Percentiles rank a stretch among this genome's conserved stretches.
Evolutionary conservation across 768 basidiomycete species (phyloP).

Genomic region (Chlorophyllum brunneum): DNA sequence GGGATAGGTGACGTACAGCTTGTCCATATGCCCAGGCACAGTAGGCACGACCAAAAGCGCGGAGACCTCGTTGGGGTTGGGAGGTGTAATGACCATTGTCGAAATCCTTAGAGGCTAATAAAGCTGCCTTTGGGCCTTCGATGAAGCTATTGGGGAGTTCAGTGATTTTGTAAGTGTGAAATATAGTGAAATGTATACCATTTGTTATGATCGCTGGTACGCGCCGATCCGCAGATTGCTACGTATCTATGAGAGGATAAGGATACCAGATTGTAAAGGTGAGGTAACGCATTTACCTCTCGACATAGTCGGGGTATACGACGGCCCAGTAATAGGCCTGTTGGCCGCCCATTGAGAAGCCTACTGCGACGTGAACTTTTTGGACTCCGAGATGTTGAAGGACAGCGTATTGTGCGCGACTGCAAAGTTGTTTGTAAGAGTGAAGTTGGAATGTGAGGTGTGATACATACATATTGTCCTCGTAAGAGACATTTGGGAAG

Average conservation of each 20-base stretch:
- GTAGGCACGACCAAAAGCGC: conserved; percentile 54
- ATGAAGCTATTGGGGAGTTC: conserved; percentile 38
- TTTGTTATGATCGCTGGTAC: conserved; percentile 53
- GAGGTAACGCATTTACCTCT: conserved; percentile 34
- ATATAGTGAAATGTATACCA: conserved; percentile 30
- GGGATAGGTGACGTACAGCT: conserved; percentile 28
- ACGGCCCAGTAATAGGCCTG: conserved; percentile 58
- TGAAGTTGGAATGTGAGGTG: background rate
- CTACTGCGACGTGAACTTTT: conserved; percentile 43
- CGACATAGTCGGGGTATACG: conserved; percentile 50
- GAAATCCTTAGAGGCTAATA: conserved; percentile 52
- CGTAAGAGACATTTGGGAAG: conserved; percentile 52
- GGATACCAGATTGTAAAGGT: background rate
- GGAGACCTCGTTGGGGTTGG: conserved; percentile 43
- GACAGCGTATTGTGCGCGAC: conserved; percentile 52
- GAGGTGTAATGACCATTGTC: conserved; percentile 47
- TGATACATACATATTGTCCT: conserved; percentile 50
- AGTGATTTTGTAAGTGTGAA: background rate
- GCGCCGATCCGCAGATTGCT: conserved; percentile 48
- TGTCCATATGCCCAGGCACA: conserved; percentile 60
- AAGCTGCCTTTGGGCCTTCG: conserved; percentile 55
- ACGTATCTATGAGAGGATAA: conserved; percentile 36
- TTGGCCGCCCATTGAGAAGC: conserved; percentile 62
- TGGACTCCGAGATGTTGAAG: conserved; percentile 44
- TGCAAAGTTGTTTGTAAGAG: conserved; percentile 14